These are phyloP conservation scores for Stylonectria norvegica DNA, from an alignment of 2,329 filamentous ascomycete genomes.

Conservation along the genomic window DNA sequence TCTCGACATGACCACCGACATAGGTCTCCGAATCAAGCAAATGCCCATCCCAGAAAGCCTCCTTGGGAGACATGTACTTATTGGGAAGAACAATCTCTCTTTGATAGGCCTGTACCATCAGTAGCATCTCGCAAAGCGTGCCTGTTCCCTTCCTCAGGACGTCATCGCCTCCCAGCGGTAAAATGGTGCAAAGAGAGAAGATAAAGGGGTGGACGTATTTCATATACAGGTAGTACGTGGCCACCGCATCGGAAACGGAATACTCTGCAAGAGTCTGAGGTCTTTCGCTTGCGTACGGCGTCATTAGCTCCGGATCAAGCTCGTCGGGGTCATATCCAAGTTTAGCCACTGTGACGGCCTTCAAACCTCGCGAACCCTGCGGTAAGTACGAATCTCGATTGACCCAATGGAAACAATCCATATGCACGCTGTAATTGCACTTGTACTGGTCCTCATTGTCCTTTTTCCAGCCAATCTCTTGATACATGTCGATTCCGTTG, in stretches of 20 bases:
- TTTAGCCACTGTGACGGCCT: conserved; percentile 96
- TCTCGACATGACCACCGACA: conserved; percentile 96
- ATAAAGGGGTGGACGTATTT: conserved; percentile 99
- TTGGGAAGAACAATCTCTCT: conserved; percentile 91
- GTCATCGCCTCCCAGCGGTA: conserved; percentile 90
- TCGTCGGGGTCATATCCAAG: conserved; percentile 98
- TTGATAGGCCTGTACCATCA: conserved; percentile 97
- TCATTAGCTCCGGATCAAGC: conserved; percentile 96
- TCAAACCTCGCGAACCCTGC: conserved; percentile 93
- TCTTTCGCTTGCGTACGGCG: conserved; percentile 80
- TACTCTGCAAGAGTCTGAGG: conserved; percentile 96
- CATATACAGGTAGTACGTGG: conserved; percentile 99
- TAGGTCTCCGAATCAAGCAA: conserved; percentile 96
- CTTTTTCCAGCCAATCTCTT: conserved; percentile 94
- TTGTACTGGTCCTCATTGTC: conserved; percentile 96
- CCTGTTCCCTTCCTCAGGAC: conserved; percentile 93
- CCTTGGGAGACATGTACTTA: conserved; percentile 87
- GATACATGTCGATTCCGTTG: conserved; percentile 98
- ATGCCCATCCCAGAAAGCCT: conserved; percentile 96
- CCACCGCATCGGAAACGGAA: conserved; percentile 97
- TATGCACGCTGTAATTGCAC: conserved; percentile 92
- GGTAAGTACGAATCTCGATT: conserved; percentile 97
- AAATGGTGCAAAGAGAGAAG: conserved; percentile 95
- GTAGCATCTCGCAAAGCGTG: conserved; percentile 97
- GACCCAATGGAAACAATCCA: conserved; percentile 99